Percentiles rank a stretch among this genome's conserved stretches.
phyloP scores from a whole-genome alignment of 2,329 filamentous ascomycete species.

The Trichoderma atroviride region DNA sequence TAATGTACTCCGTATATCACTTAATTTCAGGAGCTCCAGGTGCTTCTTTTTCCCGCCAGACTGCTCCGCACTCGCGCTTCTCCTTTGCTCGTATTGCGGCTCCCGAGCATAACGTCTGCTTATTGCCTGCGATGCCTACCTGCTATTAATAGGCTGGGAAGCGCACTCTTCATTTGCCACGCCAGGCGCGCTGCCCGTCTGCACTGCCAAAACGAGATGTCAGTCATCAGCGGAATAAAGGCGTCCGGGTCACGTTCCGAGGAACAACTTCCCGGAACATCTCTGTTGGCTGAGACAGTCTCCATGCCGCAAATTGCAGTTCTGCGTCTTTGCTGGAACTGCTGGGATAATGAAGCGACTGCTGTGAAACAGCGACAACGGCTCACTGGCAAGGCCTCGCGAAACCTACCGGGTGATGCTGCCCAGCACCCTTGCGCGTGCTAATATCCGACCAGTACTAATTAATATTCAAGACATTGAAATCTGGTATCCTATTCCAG shows the following conservation, averaged over 20 bases:
- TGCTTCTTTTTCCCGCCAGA: constrained; percentile 6
- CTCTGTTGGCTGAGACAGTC: constrained; percentile 7
- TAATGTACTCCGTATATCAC: constrained; percentile 9
- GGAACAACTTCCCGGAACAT: not conserved
- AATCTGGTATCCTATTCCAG: not conserved
- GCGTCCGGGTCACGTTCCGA: not conserved
- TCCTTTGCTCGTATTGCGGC: constrained; percentile 20
- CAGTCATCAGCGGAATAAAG: not conserved
- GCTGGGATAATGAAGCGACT: not conserved
- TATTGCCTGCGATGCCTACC: not conserved
- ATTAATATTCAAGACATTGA: not conserved
- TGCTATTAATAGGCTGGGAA: constrained; percentile 17
- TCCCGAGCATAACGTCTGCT: not conserved
- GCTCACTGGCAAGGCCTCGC: constrained; percentile 7
- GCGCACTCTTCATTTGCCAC: constrained; percentile 20
- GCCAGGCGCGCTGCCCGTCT: constrained; percentile 3
- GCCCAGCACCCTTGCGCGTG: constrained; percentile 1
- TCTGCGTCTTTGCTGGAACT: not conserved
- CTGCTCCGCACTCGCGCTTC: constrained; percentile 15
- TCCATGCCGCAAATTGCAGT: not conserved
- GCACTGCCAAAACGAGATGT: not conserved
- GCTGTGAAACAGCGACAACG: constrained; percentile 18
- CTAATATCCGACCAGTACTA: constrained; percentile 18
- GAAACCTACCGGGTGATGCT: not conserved
- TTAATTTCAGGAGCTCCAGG: constrained; percentile 27